Conservation (phyloP, 352 stramenopile genomes). For the Halophytophthora batemanensis region DNA sequence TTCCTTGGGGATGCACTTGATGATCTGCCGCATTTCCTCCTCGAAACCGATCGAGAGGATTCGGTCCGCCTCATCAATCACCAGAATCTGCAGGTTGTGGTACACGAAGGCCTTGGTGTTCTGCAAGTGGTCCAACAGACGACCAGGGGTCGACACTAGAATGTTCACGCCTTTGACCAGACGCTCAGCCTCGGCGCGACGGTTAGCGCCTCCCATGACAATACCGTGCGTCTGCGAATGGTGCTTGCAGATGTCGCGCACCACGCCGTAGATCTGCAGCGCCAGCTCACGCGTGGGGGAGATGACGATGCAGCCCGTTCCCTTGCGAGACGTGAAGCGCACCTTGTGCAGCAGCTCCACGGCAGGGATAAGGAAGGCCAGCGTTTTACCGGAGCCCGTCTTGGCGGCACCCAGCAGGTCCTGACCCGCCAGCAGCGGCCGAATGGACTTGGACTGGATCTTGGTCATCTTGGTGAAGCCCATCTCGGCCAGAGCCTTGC, state of each 20-base stretch:
- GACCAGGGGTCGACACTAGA: conserved; percentile 96
- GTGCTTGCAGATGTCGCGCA: conserved; percentile 95
- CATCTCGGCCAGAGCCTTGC: conserved; percentile 87
- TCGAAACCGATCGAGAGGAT: conserved; percentile 99
- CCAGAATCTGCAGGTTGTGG: conserved; percentile 94
- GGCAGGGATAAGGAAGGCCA: conserved; percentile 98
- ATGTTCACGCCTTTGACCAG: conserved; percentile 97
- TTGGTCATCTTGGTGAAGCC: conserved; percentile 96
- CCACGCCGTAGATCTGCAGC: conserved; percentile 98
- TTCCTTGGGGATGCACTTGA: conserved; percentile 97
- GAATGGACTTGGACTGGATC: conserved; percentile 97
- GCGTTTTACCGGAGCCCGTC: conserved; percentile 97
- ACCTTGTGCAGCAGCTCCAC: conserved; percentile 96
- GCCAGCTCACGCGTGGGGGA: conserved; percentile 97
- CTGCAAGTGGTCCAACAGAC: conserved; percentile 96
- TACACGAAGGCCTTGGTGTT: conserved; percentile 99
- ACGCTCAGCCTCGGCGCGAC: conserved; percentile 93
- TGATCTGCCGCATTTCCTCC: conserved; percentile 98
- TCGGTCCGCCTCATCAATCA: conserved; percentile 99
- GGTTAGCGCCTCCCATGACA: conserved; percentile 98
- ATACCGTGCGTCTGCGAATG: conserved; percentile 96
- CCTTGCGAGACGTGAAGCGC: conserved; percentile 95
- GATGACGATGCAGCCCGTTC: conserved; percentile 98
- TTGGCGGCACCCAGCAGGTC: conserved; percentile 97
- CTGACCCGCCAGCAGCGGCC: conserved; percentile 92